Evolutionary conservation across 2,329 filamentous ascomycete genomes (phyloP).

Genomic region (Cercospora brassicicola): DNA sequence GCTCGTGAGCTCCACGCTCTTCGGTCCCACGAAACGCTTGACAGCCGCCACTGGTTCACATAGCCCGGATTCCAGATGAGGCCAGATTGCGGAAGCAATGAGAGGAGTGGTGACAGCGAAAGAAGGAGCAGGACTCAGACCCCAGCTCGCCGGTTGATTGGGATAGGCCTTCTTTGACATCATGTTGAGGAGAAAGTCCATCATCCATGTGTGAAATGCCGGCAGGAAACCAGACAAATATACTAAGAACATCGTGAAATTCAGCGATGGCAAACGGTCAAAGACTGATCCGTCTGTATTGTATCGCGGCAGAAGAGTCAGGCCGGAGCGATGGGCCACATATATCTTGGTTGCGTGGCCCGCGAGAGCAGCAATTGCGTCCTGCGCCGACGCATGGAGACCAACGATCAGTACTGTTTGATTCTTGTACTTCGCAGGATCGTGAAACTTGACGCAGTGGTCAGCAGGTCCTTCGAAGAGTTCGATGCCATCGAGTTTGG

Average conservation of each 20-base stretch:
- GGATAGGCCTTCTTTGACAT: constrained; percentile 16
- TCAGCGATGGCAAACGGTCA: constrained; percentile 23
- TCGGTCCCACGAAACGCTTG: constrained; percentile 31
- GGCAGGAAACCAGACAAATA: constrained; percentile 14
- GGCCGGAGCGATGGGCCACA: constrained; percentile 12
- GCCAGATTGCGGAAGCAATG: constrained; percentile 37
- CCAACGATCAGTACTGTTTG: constrained; percentile 48
- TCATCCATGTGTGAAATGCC: constrained; percentile 6
- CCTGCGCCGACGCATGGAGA: constrained; percentile 44
- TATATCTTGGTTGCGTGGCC: constrained; percentile 13
- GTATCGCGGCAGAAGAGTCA: constrained; percentile 9
- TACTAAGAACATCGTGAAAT: constrained; percentile 20
- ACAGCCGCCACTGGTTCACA: constrained; percentile 34
- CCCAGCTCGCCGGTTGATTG: constrained; percentile 30
- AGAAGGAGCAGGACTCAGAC: constrained; percentile 32
- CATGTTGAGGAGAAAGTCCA: constrained; percentile 10
- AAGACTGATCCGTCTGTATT: constrained; percentile 13
- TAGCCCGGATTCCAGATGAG: constrained; percentile 32
- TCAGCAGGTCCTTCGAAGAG: constrained; percentile 44
- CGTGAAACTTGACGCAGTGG: constrained; percentile 36
- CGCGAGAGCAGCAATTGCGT: constrained; percentile 31
- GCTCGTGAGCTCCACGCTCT: constrained; percentile 36
- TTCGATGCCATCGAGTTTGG: constrained; percentile 41
- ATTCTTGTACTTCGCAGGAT: constrained; percentile 41
- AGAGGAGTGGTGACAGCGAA: constrained; percentile 35